Evolutionary conservation across 208 protist genomes (phyloP).

Genomic region (Acanthamoeba sp.): DNA sequence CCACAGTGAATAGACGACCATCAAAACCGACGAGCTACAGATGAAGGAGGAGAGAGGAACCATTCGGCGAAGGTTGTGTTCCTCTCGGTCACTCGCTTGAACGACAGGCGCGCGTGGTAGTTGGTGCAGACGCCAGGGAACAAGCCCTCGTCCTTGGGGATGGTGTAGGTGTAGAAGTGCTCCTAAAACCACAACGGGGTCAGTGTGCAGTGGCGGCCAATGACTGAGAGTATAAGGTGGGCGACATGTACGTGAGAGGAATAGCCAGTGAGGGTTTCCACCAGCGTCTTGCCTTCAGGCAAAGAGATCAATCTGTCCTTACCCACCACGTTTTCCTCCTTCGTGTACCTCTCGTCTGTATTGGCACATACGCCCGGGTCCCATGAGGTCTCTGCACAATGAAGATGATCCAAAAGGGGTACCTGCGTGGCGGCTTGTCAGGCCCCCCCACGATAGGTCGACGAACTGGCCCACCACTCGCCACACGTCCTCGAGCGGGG

Average conservation of each 20-base stretch:
- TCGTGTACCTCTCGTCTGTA: slow-evolving; percentile 1
- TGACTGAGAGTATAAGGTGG: too few relatives aligned
- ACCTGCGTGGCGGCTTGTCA: background rate
- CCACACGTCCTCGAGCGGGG: background rate
- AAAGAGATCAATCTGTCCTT: background rate
- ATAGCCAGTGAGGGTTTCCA: background rate
- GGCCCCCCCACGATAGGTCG: background rate
- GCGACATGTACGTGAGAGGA: background rate
- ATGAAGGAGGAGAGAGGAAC: background rate
- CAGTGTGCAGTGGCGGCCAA: too few relatives aligned
- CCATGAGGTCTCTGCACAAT: too few relatives aligned
- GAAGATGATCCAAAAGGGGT: background rate
- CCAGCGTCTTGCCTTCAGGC: background rate
- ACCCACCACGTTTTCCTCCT: slow-evolving; percentile 9
- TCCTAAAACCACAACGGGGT: too few relatives aligned
- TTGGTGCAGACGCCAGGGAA: background rate
- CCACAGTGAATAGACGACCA: too few relatives aligned
- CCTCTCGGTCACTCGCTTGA: slow-evolving; percentile 9
- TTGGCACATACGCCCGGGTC: too few relatives aligned
- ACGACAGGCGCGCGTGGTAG: slow-evolving; percentile 1
- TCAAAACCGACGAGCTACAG: too few relatives aligned
- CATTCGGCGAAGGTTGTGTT: slow-evolving; percentile 38
- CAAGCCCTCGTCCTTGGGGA: background rate
- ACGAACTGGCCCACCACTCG: background rate
- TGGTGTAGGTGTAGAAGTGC: slow-evolving; percentile 22